phyloP scores from a whole-genome alignment of 139 green algal species.

The Zygnema circumcarinatum region DNA sequence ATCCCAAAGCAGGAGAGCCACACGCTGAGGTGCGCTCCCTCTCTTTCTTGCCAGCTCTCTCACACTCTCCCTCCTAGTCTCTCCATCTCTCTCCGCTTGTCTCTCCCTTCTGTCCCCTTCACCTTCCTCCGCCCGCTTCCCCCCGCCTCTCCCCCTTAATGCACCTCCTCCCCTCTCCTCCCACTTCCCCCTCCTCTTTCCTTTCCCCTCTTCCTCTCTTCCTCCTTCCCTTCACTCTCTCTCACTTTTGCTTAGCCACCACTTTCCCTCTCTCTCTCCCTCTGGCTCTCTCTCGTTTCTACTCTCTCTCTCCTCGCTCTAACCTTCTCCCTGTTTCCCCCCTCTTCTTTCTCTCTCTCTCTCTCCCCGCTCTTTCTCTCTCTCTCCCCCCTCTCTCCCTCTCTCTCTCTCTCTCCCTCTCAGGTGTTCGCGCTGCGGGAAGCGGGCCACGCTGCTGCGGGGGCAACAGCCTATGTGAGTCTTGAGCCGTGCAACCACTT shows the following conservation, averaged over 20 bases:
- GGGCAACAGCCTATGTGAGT: slow-evolving; percentile 96
- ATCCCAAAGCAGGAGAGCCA: slow-evolving; percentile 92
- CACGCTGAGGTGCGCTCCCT: slow-evolving; percentile 82
- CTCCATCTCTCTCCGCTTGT: slow-evolving; percentile 3
- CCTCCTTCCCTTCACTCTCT: not conserved
- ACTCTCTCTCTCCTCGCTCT: not conserved
- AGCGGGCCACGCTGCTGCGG: slow-evolving; percentile 59
- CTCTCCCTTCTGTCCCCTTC: not conserved
- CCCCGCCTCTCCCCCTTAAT: not conserved
- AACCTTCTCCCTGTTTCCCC: not conserved
- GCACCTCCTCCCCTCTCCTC: not conserved
- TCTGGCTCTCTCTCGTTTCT: not conserved
- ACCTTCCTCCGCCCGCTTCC: not conserved
- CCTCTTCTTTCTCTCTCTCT: not conserved
- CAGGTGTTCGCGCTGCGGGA: slow-evolving; percentile 89
- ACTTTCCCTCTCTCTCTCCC: not conserved
- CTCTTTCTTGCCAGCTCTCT: slow-evolving; percentile 14
- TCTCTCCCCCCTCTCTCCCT: not conserved
- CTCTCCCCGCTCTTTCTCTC: slow-evolving; percentile 1
- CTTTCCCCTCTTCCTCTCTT: not conserved
- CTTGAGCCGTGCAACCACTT: slow-evolving; percentile 96
- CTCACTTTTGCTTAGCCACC: not conserved
- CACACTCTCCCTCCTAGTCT: slow-evolving; percentile 18
- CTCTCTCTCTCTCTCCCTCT: not conserved
- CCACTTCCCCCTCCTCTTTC: not conserved